Base-by-base conservation (phyloP, 164 flowering plant genomes). In the Piper longum region DNA sequence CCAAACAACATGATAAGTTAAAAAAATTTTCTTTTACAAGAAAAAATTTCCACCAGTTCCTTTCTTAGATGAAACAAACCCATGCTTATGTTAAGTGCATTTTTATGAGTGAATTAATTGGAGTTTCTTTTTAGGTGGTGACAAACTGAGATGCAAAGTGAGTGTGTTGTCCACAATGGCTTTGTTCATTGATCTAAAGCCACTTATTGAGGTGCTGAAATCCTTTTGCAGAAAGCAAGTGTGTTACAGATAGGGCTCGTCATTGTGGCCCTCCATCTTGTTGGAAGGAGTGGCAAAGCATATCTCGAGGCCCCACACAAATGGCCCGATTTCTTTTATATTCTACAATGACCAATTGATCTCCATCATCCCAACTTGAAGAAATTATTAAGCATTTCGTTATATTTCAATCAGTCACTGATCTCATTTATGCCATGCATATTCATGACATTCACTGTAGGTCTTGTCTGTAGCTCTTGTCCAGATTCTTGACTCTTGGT, bases 281-380 rank as follows among this genome's bases (percentile, higher is more conserved):
- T 26, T 26, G n/a, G 56, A 64, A 56, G 66, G 41, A 43, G 66
- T 17, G 66, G 66, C 57, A 5, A 60, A 64, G 61, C 56, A 64
- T 7, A 17, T n/a, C 16, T 16, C 52, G 14, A 5, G 52, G 14
- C 52, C 52, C 52, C 52, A 5, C 11, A 26, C 36, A 48, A 5
- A 48, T 5, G 52, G 52, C 9, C 52, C 52, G 0, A 9, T 13
- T 14, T 48, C 52, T 48, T 48, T 0, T 3, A 5, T 26, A 26
- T 26, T 26, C 36, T 14, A 48, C 11, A 54, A 54, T 16, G 44
- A 39, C 17, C 65, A 16, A 36, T 57, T 26, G 36, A 26, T 26
- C 39, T 16, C 48, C 66, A 63, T 54, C 66, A 63, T 54, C 26
- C 36, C 57, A 16, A 2, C 42, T 51, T 5, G 44, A 41, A 52